A percentile compares a stretch with the other conserved stretches of the same genome.
phyloP scores from a whole-genome alignment of 2,329 filamentous ascomycete genomes.

The Diaporthe caulivora region DNA sequence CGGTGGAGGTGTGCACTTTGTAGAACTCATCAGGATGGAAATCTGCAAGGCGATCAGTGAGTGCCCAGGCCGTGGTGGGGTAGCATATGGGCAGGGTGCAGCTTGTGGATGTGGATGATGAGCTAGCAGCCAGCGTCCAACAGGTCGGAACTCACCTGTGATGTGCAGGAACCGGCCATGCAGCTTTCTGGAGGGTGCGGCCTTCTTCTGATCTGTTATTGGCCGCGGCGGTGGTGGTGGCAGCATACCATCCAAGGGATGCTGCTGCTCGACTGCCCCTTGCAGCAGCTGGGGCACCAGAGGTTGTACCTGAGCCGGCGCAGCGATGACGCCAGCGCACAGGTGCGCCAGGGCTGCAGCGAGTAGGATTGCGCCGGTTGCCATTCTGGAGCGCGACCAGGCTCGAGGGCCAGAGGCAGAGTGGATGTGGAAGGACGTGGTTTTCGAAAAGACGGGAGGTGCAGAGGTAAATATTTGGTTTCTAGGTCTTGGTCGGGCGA shows the following conservation, averaged over 20 bases:
- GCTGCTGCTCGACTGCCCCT: conserved; percentile 23
- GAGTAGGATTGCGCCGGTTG: conserved; percentile 39
- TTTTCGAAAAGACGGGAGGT: background rate
- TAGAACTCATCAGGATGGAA: conserved; percentile 94
- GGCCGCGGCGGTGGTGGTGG: conserved; percentile 18
- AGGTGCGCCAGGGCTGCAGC: conserved; percentile 44
- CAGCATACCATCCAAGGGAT: conserved; percentile 8
- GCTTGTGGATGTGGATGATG: conserved; percentile 17
- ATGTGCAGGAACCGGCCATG: conserved; percentile 88
- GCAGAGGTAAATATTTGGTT: background rate
- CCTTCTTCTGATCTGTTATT: conserved; percentile 42
- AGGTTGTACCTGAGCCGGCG: conserved; percentile 41
- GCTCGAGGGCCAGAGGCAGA: conserved; percentile 8
- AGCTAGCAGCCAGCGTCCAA: conserved; percentile 32
- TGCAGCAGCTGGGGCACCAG: conserved; percentile 31
- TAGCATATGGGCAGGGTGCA: conserved; percentile 35
- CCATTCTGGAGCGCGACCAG: conserved; percentile 18
- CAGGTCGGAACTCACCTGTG: conserved; percentile 71
- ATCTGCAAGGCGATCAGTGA: conserved; percentile 65
- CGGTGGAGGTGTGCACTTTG: conserved; percentile 80
- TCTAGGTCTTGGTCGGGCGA: conserved; percentile 10
- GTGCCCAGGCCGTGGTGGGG: conserved; percentile 37
- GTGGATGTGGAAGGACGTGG: background rate
- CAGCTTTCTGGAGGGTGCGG: conserved; percentile 57
- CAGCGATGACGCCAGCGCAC: conserved; percentile 48